These are phyloP conservation scores for Sporothrix luriei DNA, from an alignment of 2,329 filamentous ascomycete species.

Conservation along the genomic window DNA sequence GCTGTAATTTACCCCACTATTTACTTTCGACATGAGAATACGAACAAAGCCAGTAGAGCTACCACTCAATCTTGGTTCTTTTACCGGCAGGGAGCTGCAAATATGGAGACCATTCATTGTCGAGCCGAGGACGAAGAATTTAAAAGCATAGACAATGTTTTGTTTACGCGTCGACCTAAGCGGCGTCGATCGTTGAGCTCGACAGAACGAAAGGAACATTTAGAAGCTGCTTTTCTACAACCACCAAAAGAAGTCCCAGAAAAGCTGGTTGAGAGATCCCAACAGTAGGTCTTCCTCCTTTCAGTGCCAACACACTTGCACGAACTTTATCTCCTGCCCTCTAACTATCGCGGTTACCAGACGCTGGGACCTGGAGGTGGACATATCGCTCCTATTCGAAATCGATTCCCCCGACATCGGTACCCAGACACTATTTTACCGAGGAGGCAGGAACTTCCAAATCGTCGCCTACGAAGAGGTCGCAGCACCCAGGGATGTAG, in stretches of 20 bases:
- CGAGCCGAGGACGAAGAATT: constrained; percentile 24
- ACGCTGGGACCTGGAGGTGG: constrained; percentile 77
- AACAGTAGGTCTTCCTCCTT: constrained; percentile 59
- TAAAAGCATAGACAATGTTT: constrained; percentile 30
- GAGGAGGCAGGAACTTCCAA: constrained; percentile 87
- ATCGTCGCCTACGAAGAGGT: constrained; percentile 95
- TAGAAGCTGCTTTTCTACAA: constrained; percentile 76
- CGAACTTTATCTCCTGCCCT: neutral
- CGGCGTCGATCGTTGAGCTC: neutral
- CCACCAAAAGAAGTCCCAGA: constrained; percentile 78
- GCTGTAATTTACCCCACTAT: neutral
- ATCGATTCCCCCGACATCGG: constrained; percentile 89
- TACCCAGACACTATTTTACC: constrained; percentile 89
- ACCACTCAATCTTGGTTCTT: neutral
- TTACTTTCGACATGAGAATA: neutral
- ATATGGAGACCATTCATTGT: constrained; percentile 32
- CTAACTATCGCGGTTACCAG: constrained; percentile 33
- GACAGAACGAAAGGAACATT: constrained; percentile 66
- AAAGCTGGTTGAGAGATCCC: constrained; percentile 84
- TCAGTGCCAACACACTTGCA: neutral
- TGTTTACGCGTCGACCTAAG: constrained; percentile 32
- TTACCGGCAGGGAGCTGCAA: neutral
- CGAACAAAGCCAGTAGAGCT: neutral
- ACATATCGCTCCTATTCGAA: constrained; percentile 82
- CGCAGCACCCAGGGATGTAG: constrained; percentile 83